Percentiles rank a stretch among this genome's conserved stretches.
These are phyloP conservation scores for Eremomyces bilateralis DNA, from an alignment of 495 filamentous ascomycete genomes.

Conservation along the genomic window DNA sequence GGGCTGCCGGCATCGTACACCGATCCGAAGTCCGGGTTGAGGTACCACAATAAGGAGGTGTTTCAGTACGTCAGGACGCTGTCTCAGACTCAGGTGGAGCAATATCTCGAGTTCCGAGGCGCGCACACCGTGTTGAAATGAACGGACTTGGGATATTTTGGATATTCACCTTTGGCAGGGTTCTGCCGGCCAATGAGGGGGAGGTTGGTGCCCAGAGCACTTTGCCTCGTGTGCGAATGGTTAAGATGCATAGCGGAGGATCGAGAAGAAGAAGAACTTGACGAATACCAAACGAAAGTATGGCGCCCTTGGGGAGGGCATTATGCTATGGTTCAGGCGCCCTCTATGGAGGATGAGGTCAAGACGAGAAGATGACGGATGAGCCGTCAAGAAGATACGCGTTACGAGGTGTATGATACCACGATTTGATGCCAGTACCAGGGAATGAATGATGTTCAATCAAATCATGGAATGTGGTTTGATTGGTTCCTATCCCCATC, in stretches of 20 bases:
- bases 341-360: no score
- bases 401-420: no score
- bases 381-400: no score
- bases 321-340: no score
- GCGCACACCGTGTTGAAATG: conserved; percentile 86
- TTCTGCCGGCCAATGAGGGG: neutral
- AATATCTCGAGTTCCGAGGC: conserved; percentile 69
- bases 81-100: conserved; percentile 59
- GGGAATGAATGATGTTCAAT: no score
- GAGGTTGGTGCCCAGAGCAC: no score
- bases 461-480: no score
- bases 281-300: neutral
- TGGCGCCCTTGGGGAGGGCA: neutral
- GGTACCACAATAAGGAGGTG: conserved; percentile 78
- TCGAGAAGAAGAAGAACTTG: neutral
- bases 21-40: conserved; percentile 77
- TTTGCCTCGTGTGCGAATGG: neutral
- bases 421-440: no score
- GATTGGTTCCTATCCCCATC: no score
- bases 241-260: neutral
- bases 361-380: no score
- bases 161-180: neutral
- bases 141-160: conserved; percentile 4
- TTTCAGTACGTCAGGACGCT: conserved; percentile 59
- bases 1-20: conserved; percentile 72